These are phyloP conservation scores for Beta corolliflora DNA, from an alignment of 179 eudicot species.

Conservation along the genomic window DNA sequence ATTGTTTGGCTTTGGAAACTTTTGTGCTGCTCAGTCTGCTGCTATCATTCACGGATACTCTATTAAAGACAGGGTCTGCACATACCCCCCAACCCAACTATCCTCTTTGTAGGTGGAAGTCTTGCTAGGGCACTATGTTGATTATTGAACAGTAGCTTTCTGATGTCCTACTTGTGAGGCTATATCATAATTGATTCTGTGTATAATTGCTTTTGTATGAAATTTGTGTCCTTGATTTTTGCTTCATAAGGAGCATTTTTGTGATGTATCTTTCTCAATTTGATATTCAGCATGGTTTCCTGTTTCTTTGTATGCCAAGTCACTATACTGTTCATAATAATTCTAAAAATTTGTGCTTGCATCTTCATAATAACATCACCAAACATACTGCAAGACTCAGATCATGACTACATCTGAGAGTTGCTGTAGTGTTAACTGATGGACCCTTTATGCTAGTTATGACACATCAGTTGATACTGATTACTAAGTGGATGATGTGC, in stretches of 20 bases:
- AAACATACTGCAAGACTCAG: background rate
- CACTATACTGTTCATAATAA: too few species aligned
- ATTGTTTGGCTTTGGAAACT: background rate
- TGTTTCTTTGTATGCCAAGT: too few species aligned
- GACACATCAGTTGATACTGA: background rate
- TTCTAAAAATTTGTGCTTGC: background rate
- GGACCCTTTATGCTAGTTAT: background rate
- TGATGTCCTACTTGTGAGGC: too few species aligned
- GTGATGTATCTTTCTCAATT: too few species aligned
- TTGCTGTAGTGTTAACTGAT: background rate
- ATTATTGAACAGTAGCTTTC: background rate
- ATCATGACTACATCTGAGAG: background rate
- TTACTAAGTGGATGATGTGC: conserved; percentile 1
- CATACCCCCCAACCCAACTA: background rate
- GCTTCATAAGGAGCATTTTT: too few species aligned
- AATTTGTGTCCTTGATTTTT: too few species aligned
- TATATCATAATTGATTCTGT: too few species aligned
- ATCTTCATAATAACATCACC: background rate
- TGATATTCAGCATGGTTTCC: too few species aligned
- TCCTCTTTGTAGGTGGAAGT: background rate
- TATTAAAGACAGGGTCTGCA: background rate
- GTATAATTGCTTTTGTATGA: too few species aligned
- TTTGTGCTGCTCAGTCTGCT: background rate
- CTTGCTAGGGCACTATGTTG: background rate
- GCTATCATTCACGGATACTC: background rate